These are phyloP conservation scores for Diplodia scrobiculata DNA, from an alignment of 2,329 filamentous ascomycete genomes.

Conservation along the genomic window DNA sequence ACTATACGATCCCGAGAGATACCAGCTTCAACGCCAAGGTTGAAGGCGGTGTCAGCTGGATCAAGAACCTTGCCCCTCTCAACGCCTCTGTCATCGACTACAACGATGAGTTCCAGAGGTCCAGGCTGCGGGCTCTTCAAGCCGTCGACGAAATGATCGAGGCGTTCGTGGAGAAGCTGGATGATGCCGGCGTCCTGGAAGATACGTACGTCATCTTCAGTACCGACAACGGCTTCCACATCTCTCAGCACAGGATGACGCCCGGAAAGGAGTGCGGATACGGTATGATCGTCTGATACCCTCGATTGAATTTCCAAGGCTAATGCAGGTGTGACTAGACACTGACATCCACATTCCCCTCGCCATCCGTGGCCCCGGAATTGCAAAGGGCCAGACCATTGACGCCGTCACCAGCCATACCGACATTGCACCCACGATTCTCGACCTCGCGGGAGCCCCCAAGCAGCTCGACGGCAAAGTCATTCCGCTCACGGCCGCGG, in stretches of 20 bases:
- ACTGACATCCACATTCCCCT: conserved; percentile 47
- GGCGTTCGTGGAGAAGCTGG: conserved; percentile 48
- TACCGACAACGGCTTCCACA: conserved; percentile 48
- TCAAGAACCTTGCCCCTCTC: conserved; percentile 49
- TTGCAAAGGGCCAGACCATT: conserved; percentile 37
- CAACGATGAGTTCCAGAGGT: conserved; percentile 57
- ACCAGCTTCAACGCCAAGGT: conserved; percentile 67
- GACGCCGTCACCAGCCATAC: conserved; percentile 46
- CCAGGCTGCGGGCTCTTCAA: conserved; percentile 55
- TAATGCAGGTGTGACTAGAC: not conserved
- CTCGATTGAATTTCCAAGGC: not conserved
- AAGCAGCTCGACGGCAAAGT: conserved; percentile 42
- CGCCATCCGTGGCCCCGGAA: conserved; percentile 44
- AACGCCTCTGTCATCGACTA: conserved; percentile 54
- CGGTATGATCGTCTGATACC: conserved; percentile 35
- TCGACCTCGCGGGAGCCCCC: conserved; percentile 38
- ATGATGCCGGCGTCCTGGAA: conserved; percentile 49
- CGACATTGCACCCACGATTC: conserved; percentile 46
- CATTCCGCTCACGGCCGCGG: conserved; percentile 39
- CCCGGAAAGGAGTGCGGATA: conserved; percentile 46
- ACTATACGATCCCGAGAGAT: conserved; percentile 62
- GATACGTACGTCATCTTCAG: conserved; percentile 51
- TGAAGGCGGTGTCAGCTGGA: conserved; percentile 53
- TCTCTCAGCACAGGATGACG: conserved; percentile 46
- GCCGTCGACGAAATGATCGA: conserved; percentile 59